Conservation (phyloP, 352 stramenopile species). For the Halophytophthora batemanensis region DNA sequence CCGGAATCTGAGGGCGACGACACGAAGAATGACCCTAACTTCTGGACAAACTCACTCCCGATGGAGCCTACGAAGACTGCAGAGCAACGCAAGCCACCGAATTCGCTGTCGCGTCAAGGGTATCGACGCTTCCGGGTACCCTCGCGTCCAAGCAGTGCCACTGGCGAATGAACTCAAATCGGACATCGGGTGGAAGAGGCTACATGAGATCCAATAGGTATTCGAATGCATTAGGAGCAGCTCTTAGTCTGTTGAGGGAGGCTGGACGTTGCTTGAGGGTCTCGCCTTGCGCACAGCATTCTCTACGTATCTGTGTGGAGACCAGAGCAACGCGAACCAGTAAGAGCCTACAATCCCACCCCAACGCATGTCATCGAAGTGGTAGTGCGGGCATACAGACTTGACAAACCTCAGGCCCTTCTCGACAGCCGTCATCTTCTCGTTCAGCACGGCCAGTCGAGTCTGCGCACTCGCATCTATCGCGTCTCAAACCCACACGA, state of each 20-base stretch:
- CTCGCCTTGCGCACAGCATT: constrained; percentile 24
- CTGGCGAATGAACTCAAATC: constrained; percentile 3
- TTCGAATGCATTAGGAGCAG: background rate
- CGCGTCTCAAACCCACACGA: background rate
- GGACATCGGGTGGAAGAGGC: background rate
- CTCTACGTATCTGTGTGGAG: constrained; percentile 31
- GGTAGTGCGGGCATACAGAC: background rate
- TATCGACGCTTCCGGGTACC: constrained; percentile 60
- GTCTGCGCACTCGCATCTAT: constrained; percentile 45
- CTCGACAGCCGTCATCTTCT: constrained; percentile 47
- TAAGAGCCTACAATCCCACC: background rate
- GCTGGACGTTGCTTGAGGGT: background rate
- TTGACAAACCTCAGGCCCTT: constrained; percentile 32
- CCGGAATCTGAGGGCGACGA: constrained; percentile 17
- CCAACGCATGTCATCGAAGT: background rate
- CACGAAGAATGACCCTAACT: constrained; percentile 3
- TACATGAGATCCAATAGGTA: background rate
- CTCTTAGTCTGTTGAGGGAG: background rate
- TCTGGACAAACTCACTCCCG: constrained; percentile 39
- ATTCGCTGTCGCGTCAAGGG: constrained; percentile 35
- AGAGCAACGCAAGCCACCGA: constrained; percentile 49
- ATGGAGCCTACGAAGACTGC: constrained; percentile 43
- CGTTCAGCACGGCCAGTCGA: constrained; percentile 34
- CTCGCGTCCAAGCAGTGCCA: constrained; percentile 17
- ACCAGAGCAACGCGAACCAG: too few relatives aligned